phyloP scores from a whole-genome alignment of 2,329 filamentous ascomycete species.

The Fusarium staphyleae region DNA sequence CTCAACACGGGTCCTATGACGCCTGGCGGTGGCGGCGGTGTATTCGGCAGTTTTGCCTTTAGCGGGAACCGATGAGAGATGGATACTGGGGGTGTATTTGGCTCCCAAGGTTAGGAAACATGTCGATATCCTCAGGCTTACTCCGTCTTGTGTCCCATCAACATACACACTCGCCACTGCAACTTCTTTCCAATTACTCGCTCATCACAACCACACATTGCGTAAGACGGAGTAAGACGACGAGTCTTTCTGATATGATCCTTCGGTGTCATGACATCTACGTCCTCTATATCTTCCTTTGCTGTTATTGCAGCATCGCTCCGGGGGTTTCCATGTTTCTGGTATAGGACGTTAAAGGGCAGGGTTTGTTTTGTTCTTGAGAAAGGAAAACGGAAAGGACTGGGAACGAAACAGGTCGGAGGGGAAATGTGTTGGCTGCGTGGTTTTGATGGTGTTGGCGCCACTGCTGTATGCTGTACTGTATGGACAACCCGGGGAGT shows the following conservation, averaged over 20 bases:
- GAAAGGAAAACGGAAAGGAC: slow-evolving; percentile 13
- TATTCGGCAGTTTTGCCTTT: slow-evolving; percentile 77
- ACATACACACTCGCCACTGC: slow-evolving; percentile 1
- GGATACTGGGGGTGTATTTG: background rate
- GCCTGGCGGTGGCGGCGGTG: slow-evolving; percentile 75
- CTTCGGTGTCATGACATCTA: background rate
- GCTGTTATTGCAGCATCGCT: slow-evolving; percentile 5
- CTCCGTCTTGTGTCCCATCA: slow-evolving; percentile 14
- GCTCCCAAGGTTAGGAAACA: slow-evolving; percentile 9
- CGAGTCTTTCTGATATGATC: background rate
- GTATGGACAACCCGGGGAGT: slow-evolving; percentile 34
- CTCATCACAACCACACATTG: slow-evolving; percentile 4
- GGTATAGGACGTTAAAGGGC: slow-evolving; percentile 17
- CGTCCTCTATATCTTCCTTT: background rate
- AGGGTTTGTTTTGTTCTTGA: background rate
- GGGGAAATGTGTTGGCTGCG: slow-evolving; percentile 11
- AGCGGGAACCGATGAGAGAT: slow-evolving; percentile 48
- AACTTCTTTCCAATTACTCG: slow-evolving; percentile 6
- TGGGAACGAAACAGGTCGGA: slow-evolving; percentile 18
- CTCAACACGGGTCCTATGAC: slow-evolving; percentile 74
- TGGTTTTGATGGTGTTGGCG: slow-evolving; percentile 29
- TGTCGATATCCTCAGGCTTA: slow-evolving; percentile 24
- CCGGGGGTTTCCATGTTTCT: slow-evolving; percentile 16
- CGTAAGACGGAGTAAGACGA: background rate
- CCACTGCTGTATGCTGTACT: slow-evolving; percentile 37